Evolutionary conservation across 768 basidiomycete genomes (phyloP), one percentile per base, ranked within the genome.

Genomic region (Podaxis sp.): DNA sequence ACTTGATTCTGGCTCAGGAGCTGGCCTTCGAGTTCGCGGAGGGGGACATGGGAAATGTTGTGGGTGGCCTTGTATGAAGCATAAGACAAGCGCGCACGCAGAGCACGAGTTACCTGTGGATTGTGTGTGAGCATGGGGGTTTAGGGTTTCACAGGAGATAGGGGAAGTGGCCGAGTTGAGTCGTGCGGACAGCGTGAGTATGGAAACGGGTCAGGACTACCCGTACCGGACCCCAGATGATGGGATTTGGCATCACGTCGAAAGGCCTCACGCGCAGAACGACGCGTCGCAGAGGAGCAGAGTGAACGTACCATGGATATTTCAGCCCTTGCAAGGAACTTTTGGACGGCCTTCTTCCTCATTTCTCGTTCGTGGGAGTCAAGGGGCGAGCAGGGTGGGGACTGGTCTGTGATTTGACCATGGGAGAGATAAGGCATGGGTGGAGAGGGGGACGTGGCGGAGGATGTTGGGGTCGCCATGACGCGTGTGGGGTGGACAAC

Each of bases 41-140:
- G 76, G 50, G 87, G 79, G 55, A 86, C 77, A 59, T 86, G 83
- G 9, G 87, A 78, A 59, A 90, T 75, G 72, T 91, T 89, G 73
- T 91, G 84, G 13, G 82, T 81, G 4, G 92, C 90, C 76, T 94
- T 94, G 82, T 89, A 93, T 1, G 89, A 88, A 24, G 92, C 92
- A 74, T 92, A 91, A 0, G 90, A 84, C 56, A 94, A 83, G 66
- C 91, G 88, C 68, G 91, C 82, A 64, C 93, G 86, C 61, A 94
- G 82, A 58, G 84, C 87, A 71, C 90, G 89, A 70, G 91, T 90
- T 36, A 94, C 85, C 92, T 94, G 68, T 68, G 64, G 65, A 69
- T 13, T 19, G 38, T 11, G 38, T 24, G 59, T 78, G 75, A 77
- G 76, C 70, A 74, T 74, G 70, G 70, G 70, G 68, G 69, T 64